Evolutionary conservation across 495 filamentous ascomycete genomes (phyloP), one percentile per base, ranked within the genome.

Genomic region (Annulohypoxylon bovei): DNA sequence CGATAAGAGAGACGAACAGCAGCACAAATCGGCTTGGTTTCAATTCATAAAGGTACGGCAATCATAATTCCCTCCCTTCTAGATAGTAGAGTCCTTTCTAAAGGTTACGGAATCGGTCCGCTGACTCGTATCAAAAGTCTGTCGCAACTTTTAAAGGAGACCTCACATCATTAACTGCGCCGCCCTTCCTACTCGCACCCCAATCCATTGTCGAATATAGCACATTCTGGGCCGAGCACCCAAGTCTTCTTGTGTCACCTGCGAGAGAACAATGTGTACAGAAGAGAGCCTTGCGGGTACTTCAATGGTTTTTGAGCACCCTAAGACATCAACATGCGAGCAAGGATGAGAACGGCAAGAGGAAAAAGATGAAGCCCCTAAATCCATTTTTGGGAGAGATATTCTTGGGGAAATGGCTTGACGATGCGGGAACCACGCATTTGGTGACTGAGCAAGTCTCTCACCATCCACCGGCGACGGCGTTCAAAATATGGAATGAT

Each of bases 311-410:
- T 78, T 81, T 95, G 23, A 92, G 87, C 70, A 95, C 92, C 8
- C 82, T 96, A 50, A 93, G 90, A 79, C 90, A 92, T 76, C 91
- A 93, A 66, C 94, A 95, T 80, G 89, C 87, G 78, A 91, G 87
- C 70, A 94, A 86, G 68, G 92, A 93, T 79, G 92, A 94, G 79
- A 83, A 88, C 33, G 90, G 90, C 22, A 90, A 90, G 67, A 92
- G 94, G 80, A 95, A 95, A 82, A 95, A 95, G 81, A 91, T 73
- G 52, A 93, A 82, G 89, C 93, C 9, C 76, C 94, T 73, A 65
- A 98, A 97, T 75, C 92, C 92, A 0, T 95, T 95, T 80, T 78
- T 95, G 18, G 95, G 95, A 33, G 95, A 98, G 80, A 83, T 97
- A 33, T 98, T 97, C 75, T 78, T 97, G 8, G 94, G 94, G 2